Evolutionary conservation across 2,329 filamentous ascomycete genomes (phyloP), one percentile per base, ranked within the genome.

Genomic region (Dryadomyces quercus-mongolicae): DNA sequence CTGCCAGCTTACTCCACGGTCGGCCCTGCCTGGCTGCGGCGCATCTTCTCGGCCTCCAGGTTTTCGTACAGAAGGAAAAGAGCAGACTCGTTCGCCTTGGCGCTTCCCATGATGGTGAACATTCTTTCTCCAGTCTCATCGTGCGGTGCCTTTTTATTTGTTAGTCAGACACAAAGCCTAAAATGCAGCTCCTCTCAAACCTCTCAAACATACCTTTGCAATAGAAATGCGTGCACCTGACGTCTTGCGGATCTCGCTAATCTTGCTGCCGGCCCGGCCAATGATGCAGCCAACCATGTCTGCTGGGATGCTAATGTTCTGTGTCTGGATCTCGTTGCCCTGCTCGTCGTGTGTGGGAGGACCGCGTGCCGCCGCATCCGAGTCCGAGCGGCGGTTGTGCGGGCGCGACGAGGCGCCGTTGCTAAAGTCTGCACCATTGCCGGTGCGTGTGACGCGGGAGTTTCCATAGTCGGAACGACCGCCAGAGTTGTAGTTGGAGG

Each of bases 221-320:
- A 97, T 97, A 48, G 91, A 96, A 72, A 98, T 98, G 65, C 92
- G 87, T 58, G 93, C 93, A 57, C 91, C 91, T 54, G 93, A 98
- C 58, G 85, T 91, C 77, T 95, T 94, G 70, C 93, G 87, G 64
- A 98, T 98, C 74, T 98, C 93, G 69, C 89, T 96, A 67, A 98
- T 98, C 81, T 98, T 98, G 76, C 81, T 91, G 60, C 93, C 93
- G 54, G 80, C 89, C 60, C 91, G 86, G 61, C 93, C 93, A 68
- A 98, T 98, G 73, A 98, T 98, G 74, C 93, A 98, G 62, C 93
- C 93, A 69, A 98, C 93, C 93, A 98, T 98, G 74, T 98, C 93
- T 49, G 93, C 91, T 25, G 93, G 93, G 65, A 98, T 98, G 76
- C 90, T 96, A 72, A 98, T 98, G 74, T 98, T 98, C 68, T 98